Evolutionary conservation across 495 filamentous ascomycete genomes (phyloP).

Genomic region (Annulohypoxylon nitens): DNA sequence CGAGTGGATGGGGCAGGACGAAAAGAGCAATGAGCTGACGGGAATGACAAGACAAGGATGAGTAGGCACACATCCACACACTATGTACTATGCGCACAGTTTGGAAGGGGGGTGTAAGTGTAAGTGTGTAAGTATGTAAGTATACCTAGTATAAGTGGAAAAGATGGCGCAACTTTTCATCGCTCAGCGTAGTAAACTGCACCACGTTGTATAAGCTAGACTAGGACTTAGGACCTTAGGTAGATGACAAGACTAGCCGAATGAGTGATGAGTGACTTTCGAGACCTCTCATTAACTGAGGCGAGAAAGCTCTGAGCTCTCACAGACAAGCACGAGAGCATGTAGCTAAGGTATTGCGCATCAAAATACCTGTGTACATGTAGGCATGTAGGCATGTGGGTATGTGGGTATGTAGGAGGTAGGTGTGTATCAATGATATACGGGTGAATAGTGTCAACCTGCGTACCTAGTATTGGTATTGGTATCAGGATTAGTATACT

Average conservation of each 20-base stretch:
- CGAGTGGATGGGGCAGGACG: conserved; percentile 28
- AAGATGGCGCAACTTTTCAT: conserved; percentile 38
- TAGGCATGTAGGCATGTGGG: conserved; percentile 35
- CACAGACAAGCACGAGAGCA: conserved; percentile 11
- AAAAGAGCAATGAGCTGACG: conserved; percentile 41
- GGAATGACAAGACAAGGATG: conserved; percentile 48
- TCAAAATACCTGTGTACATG: conserved; percentile 24
- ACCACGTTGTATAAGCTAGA: conserved; percentile 36
- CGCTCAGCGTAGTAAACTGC: conserved; percentile 32
- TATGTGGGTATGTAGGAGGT: not conserved
- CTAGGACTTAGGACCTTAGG: conserved; percentile 5
- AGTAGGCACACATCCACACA: conserved; percentile 37
- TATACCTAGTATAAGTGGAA: not conserved
- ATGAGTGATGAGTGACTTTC: conserved; percentile 6
- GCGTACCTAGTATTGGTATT: not conserved
- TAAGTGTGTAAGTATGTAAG: not conserved
- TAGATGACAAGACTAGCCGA: conserved; percentile 21
- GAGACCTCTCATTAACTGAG: conserved; percentile 19
- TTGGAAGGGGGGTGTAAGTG: conserved; percentile 17
- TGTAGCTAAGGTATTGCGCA: conserved; percentile 20
- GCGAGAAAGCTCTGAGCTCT: conserved; percentile 16
- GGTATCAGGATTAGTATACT: conserved; percentile 25
- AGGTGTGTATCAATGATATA: conserved; percentile 6
- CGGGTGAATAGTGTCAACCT: not conserved
- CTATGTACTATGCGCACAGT: conserved; percentile 8